These are phyloP conservation scores for Phoenix dactylifera DNA, from an alignment of 176 grass and related monocot species.

Conservation along the genomic window DNA sequence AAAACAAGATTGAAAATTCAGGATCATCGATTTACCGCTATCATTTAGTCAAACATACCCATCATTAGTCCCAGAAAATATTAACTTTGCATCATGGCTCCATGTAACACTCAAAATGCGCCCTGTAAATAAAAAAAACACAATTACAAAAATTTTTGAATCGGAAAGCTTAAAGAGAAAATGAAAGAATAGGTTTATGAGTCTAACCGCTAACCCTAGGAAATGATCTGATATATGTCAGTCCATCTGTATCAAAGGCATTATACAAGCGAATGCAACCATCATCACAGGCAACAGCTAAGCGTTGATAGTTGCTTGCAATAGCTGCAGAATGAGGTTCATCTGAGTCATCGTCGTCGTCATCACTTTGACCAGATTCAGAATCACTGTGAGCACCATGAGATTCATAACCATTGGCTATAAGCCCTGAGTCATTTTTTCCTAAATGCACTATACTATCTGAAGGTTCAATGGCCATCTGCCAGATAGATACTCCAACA, in stretches of 20 bases:
- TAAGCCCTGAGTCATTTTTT: slow-evolving; percentile 14
- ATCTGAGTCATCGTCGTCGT: slow-evolving; percentile 36
- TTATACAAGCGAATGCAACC: slow-evolving; percentile 72
- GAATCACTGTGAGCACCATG: slow-evolving; percentile 34
- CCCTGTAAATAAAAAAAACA: slow-evolving; percentile 26
- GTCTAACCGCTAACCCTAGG: slow-evolving; percentile 81
- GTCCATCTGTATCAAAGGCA: slow-evolving; percentile 49
- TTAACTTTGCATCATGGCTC: slow-evolving; percentile 58
- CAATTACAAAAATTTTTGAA: not conserved
- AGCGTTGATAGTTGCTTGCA: slow-evolving; percentile 30
- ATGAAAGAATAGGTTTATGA: slow-evolving; percentile 6
- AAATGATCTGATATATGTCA: slow-evolving; percentile 74
- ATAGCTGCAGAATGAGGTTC: slow-evolving; percentile 24
- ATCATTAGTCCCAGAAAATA: slow-evolving; percentile 88
- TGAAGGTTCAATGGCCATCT: slow-evolving; percentile 78
- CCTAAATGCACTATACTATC: slow-evolving; percentile 23
- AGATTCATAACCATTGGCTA: slow-evolving; percentile 35
- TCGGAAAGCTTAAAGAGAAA: not conserved
- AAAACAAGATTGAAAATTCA: too few species aligned
- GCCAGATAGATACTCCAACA: slow-evolving; percentile 62
- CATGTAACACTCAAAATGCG: slow-evolving; percentile 79
- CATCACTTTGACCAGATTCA: slow-evolving; percentile 59
- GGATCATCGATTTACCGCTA: too few species aligned
- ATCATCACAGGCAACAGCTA: slow-evolving; percentile 88
- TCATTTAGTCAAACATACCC: slow-evolving; percentile 46